Conservation (phyloP, 352 stramenopile species). For the Phytophthora fragariae region DNA sequence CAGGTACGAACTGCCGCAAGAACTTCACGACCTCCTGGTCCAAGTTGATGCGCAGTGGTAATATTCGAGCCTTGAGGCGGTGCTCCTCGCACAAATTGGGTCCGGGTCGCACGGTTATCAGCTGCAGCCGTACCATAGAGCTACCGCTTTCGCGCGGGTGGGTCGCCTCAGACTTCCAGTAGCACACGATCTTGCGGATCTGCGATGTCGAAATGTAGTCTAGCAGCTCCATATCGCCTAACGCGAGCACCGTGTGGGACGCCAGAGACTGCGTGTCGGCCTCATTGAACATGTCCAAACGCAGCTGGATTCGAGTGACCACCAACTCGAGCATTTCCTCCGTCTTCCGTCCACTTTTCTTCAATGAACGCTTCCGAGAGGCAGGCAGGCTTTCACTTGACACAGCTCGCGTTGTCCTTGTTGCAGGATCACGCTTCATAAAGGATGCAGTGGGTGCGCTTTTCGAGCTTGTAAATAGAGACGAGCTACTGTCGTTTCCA, state of each 20-base stretch:
- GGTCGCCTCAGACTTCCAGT: slow-evolving; percentile 88
- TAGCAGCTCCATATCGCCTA: slow-evolving; percentile 86
- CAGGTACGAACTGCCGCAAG: slow-evolving; percentile 82
- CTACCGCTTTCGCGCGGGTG: slow-evolving; percentile 88
- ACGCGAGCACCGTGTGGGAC: slow-evolving; percentile 75
- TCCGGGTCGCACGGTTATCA: slow-evolving; percentile 82
- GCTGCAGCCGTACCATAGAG: slow-evolving; percentile 81
- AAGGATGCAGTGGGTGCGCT: slow-evolving; percentile 47
- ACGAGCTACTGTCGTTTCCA: slow-evolving; percentile 39
- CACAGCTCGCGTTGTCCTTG: slow-evolving; percentile 28
- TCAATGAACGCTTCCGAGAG: slow-evolving; percentile 68
- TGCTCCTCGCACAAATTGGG: slow-evolving; percentile 86
- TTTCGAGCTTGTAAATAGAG: slow-evolving; percentile 53
- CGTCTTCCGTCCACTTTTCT: slow-evolving; percentile 86
- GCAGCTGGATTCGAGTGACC: slow-evolving; percentile 83
- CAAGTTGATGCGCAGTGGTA: slow-evolving; percentile 86
- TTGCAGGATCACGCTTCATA: slow-evolving; percentile 42
- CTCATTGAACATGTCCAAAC: slow-evolving; percentile 87
- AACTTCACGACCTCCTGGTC: slow-evolving; percentile 91
- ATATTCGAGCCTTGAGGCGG: slow-evolving; percentile 74
- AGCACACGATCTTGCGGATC: slow-evolving; percentile 91
- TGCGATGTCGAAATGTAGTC: slow-evolving; percentile 92
- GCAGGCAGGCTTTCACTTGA: slow-evolving; percentile 26
- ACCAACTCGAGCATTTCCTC: slow-evolving; percentile 91
- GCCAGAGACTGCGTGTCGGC: slow-evolving; percentile 73